These are phyloP conservation scores for Pseudocercospora eumusae DNA, from an alignment of 2,329 filamentous ascomycete genomes.

Conservation along the genomic window DNA sequence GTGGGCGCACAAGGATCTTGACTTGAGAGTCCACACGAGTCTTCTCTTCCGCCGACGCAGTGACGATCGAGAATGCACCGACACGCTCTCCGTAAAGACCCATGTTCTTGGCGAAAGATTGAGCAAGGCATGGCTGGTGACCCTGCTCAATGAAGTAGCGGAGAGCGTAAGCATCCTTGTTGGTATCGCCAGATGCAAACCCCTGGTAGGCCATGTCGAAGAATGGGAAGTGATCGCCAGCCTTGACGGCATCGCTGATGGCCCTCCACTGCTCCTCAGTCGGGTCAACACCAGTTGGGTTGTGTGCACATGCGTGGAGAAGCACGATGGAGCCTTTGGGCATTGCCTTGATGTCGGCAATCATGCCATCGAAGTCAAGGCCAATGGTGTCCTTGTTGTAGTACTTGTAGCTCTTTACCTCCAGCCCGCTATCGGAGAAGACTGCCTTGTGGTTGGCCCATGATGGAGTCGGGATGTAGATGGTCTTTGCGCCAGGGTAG, in stretches of 20 bases:
- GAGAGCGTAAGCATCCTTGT: conserved; percentile 90
- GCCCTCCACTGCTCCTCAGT: conserved; percentile 88
- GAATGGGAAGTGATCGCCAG: conserved; percentile 86
- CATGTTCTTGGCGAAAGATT: conserved; percentile 99
- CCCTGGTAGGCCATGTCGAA: conserved; percentile 99
- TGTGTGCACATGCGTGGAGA: conserved; percentile 96
- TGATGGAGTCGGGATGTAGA: conserved; percentile 93
- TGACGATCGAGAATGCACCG: conserved; percentile 92
- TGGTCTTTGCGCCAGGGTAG: conserved; percentile 88
- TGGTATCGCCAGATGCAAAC: conserved; percentile 88
- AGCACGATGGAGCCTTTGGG: conserved; percentile 86
- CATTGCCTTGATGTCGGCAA: conserved; percentile 85
- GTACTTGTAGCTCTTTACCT: conserved; percentile 95
- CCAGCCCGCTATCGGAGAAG: conserved; percentile 88
- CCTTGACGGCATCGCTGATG: conserved; percentile 84
- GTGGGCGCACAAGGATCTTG: conserved; percentile 94
- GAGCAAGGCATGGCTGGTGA: conserved; percentile 82
- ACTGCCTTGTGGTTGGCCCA: conserved; percentile 99
- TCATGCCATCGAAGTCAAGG: conserved; percentile 92
- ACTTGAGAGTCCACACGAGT: conserved; percentile 95
- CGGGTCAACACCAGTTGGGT: conserved; percentile 95
- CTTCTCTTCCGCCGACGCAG: conserved; percentile 83
- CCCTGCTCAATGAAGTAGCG: conserved; percentile 92
- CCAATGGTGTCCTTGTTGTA: conserved; percentile 99
- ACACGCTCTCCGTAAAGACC: conserved; percentile 98